These are phyloP conservation scores for Rhizophagus clarus DNA, from an alignment of 192 early-diverging fungal species.

Conservation along the genomic window DNA sequence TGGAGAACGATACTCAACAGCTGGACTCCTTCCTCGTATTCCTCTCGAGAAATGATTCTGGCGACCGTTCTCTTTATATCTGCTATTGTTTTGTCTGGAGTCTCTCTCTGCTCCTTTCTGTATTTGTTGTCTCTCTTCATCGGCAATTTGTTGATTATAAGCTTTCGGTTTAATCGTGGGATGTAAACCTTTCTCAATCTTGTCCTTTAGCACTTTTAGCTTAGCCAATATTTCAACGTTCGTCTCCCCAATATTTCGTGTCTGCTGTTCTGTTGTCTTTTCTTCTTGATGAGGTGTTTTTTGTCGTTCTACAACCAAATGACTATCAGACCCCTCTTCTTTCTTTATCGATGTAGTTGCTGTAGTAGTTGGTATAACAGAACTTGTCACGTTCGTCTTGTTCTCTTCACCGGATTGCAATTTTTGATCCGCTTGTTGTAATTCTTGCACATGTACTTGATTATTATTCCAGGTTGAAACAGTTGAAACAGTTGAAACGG, in stretches of 20 bases:
- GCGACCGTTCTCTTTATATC: neutral
- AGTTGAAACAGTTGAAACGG: neutral
- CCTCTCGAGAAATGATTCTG: neutral
- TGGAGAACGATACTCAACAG: neutral
- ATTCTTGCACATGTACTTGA: neutral
- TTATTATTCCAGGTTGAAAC: neutral
- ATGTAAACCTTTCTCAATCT: constrained; percentile 10
- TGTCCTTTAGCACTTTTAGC: neutral
- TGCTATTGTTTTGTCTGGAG: neutral
- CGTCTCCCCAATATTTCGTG: neutral
- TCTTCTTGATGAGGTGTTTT: neutral
- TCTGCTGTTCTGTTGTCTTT: neutral
- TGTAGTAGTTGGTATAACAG: neutral
- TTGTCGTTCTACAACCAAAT: neutral
- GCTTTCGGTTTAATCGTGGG: neutral
- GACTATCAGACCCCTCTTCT: neutral
- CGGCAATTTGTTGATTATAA: neutral
- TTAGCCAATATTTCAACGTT: neutral
- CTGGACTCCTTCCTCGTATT: neutral
- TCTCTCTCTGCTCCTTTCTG: neutral
- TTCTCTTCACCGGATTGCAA: neutral
- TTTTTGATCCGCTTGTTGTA: neutral
- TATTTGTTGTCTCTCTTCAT: neutral
- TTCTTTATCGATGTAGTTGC: neutral
- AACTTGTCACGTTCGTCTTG: neutral